Evolutionary conservation across 2,329 filamentous ascomycete genomes (phyloP).

Genomic region (Aspergillus ochraceoroseus): DNA sequence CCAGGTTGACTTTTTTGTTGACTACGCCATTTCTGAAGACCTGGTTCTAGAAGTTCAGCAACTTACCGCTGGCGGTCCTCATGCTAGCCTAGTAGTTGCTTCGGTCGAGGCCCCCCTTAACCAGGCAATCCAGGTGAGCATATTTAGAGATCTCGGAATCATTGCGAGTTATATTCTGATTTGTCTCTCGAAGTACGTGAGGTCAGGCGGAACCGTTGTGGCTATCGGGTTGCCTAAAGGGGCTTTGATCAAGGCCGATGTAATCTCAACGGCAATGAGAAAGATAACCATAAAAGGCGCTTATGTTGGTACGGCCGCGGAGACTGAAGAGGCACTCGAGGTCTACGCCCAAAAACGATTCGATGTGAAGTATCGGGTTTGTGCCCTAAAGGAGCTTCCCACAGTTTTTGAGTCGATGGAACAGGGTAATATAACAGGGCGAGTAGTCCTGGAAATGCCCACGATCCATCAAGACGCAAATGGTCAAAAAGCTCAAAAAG

Average conservation of each 20-base stretch:
- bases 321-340: slow-evolving; percentile 79
- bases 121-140: slow-evolving; percentile 54
- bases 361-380: slow-evolving; percentile 74
- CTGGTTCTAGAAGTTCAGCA: slow-evolving; percentile 75
- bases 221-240: slow-evolving; percentile 71
- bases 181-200: slow-evolving; percentile 57
- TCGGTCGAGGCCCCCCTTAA: slow-evolving; percentile 87
- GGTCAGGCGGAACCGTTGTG: slow-evolving; percentile 71
- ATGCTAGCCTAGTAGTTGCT: slow-evolving; percentile 79
- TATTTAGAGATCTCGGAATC: too few relatives aligned
- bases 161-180: too few relatives aligned
- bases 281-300: slow-evolving; percentile 87
- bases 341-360: slow-evolving; percentile 77
- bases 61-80: slow-evolving; percentile 61
- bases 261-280: slow-evolving; percentile 77
- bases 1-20: slow-evolving; percentile 76
- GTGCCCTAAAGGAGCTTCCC: slow-evolving; percentile 71
- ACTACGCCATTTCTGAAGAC: slow-evolving; percentile 63
- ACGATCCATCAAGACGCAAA: background rate
- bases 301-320: slow-evolving; percentile 85
- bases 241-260: slow-evolving; percentile 68
- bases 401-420: slow-evolving; percentile 68
- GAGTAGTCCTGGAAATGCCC: slow-evolving; percentile 1
- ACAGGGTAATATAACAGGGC: slow-evolving; percentile 2
- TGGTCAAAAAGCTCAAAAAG: too few relatives aligned